Base-by-base conservation (phyloP, 148 eudicot genomes). In the Amaranthus palmeri region DNA sequence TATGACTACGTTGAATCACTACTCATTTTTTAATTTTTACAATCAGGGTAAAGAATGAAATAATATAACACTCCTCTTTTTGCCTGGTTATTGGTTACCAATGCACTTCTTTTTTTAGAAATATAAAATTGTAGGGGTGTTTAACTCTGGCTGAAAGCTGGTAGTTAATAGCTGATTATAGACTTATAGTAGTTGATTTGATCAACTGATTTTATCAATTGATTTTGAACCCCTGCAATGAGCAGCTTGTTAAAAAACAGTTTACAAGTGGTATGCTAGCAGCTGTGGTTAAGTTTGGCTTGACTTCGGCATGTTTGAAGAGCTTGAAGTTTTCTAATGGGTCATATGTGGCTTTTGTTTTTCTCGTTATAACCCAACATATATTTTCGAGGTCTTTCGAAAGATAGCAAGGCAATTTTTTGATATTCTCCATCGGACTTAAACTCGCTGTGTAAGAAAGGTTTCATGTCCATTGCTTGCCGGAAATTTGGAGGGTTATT, bases 321-420 rank as follows among this genome's bases (percentile, higher is more conserved):
- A 78, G 84, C 54, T 73, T 89, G 85, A 93, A 86, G 76, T 93
- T 77, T 77, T 44, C 70, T 14, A 73, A 83, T 71, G 89, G 81
- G 68, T 83, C 90, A 65, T 88, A 85, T 68, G 76, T 83, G 60
- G 97, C 86, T 59, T 74, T 82, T 65, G 69, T 88, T 55, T 81
- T 85, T 60, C 88, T 84, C 44, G 54, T 88, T 68, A 87, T 82
- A 88, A 41, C 52, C 9, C 11, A 15, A 36, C 3, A 46, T 40
- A 17, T 4, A 12, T 41, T 11, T 66, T 54, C 41, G 59, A 8
- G 13, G 66, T 71, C 41, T 45, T 6, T 3, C 50, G 17, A 48
- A 58, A 67, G 66, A 59, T 48, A 68, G 69, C 45, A 43, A 40
- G 45, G 45, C 25, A 48, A 48, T 10, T 41, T 48, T 58, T 55